Evolutionary conservation across 2,329 filamentous ascomycete genomes (phyloP).

Genomic region (Alternaria atra): DNA sequence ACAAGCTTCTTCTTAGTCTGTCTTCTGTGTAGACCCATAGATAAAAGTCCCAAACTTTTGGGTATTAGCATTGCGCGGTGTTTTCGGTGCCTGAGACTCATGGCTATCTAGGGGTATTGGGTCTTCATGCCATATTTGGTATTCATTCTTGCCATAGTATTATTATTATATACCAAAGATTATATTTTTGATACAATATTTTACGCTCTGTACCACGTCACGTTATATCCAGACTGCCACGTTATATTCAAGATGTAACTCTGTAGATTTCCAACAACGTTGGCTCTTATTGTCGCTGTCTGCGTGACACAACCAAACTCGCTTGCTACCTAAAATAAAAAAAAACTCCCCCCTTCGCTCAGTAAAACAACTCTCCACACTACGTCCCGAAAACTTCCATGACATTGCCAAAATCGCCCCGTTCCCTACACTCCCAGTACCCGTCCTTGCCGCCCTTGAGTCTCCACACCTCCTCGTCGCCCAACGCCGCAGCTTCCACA

Average conservation of each 20-base stretch:
- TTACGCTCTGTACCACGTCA: neutral
- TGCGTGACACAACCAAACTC: neutral
- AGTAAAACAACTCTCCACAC: neutral
- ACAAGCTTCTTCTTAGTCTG: neutral
- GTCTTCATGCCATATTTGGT: neutral
- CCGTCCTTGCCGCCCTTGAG: slow-evolving; percentile 83
- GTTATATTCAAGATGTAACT: neutral
- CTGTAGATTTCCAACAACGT: neutral
- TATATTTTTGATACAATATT: neutral
- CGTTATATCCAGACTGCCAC: neutral
- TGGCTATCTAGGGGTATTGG: neutral
- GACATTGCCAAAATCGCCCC: slow-evolving; percentile 70
- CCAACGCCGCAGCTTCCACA: slow-evolving; percentile 43
- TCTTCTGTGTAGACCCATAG: neutral
- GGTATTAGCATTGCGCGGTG: slow-evolving; percentile 4
- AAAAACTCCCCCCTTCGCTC: neutral
- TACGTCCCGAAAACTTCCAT: slow-evolving; percentile 61
- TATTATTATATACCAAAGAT: slow-evolving; percentile 1
- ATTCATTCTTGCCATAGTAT: neutral
- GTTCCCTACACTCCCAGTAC: slow-evolving; percentile 89
- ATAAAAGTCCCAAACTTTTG: neutral
- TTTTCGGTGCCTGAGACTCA: neutral
- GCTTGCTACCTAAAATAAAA: neutral
- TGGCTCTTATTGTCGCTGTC: neutral
- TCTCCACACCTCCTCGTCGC: slow-evolving; percentile 61